Base-by-base conservation (phyloP, 495 filamentous ascomycete species). In the Clavariopsis aquatica region DNA sequence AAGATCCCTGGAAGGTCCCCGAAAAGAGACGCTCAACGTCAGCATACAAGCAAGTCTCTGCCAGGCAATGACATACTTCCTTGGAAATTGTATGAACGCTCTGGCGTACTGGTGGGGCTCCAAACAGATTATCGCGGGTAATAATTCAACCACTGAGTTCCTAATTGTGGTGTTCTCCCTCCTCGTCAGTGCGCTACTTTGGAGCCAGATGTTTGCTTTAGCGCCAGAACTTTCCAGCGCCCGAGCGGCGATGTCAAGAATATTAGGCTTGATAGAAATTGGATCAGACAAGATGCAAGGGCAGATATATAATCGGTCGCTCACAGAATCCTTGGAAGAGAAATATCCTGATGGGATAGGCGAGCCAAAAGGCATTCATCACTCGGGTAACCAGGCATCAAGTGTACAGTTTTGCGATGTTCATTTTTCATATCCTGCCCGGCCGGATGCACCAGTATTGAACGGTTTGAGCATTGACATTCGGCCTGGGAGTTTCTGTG, bases 41-140 rank as follows among this genome's bases (percentile, higher is more conserved):
- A 83, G 78, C 47, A 27, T 81, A 10, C 78, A 77, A 59, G 77
- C 79, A 31, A 83, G 78, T 60, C 57, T 81, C 27, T 83, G 81
- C 76, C 83, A 82, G 49, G 81, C 83, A 3, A 75, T 83, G 22
- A 79, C 81, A 15, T 81, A 84, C 54, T 81, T 78, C 69, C 66
- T 82, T 13, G 78, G 80, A 20, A 75, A 82, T 85, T 15, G 90
- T 47, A 90, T 86, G 66, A 84, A 90, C 52, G 92, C 90, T 12
- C 85, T 96, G 20, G 92, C 88, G 1, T 96, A 94, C 77, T 96
- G 91, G 91, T 96, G 93, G 70, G 92, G 92, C 53, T 91, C 91
- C 28, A 88, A 82, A 6, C 79, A 93, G 29, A 87, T 96, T 36
- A 84, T 82, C 17, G 81, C 81, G 34, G 69, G 76, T 28, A 87